Percentiles rank a stretch among this genome's conserved stretches.
phyloP scores from a whole-genome alignment of 192 early-diverging fungal genomes.

The Rhizoclosmatium sp. region DNA sequence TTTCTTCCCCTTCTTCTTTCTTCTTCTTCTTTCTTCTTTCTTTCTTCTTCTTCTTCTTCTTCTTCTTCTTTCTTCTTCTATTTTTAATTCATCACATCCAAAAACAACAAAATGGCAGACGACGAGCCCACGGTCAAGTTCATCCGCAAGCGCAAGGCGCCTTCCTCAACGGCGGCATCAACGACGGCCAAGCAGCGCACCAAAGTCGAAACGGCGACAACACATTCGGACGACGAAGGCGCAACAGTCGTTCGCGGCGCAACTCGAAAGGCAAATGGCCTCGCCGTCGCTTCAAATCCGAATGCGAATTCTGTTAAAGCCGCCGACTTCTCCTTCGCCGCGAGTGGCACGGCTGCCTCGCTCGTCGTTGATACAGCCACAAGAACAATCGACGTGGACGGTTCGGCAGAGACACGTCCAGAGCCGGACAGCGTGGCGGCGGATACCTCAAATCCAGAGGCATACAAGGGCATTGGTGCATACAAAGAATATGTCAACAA shows the following conservation, averaged over 20 bases:
- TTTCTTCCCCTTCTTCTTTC: not conserved
- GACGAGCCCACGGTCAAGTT: constrained; percentile 19
- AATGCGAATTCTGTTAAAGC: not conserved
- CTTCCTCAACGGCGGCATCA: not conserved
- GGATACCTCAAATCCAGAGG: constrained; percentile 40
- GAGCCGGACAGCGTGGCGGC: not conserved
- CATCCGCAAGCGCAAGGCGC: constrained; percentile 28
- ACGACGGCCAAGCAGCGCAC: not conserved
- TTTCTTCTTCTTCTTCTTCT: not conserved
- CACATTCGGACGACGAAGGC: not conserved
- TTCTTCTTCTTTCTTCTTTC: not conserved
- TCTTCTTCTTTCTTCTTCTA: not conserved
- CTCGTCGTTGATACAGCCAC: constrained; percentile 52
- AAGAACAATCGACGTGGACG: constrained; percentile 60
- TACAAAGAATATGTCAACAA: constrained; percentile 76
- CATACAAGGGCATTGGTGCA: constrained; percentile 71
- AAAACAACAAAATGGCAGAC: constrained; percentile 10
- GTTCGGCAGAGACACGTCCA: not conserved
- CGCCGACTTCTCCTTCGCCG: constrained; percentile 12
- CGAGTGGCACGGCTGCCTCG: constrained; percentile 55
- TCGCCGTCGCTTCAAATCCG: not conserved
- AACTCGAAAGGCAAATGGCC: constrained; percentile 4
- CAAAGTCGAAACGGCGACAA: not conserved
- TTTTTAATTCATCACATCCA: not conserved
- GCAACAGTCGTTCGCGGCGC: not conserved